Conservation (phyloP, 2,329 filamentous ascomycete species). For the Neopestalotiopsis sp. region DNA sequence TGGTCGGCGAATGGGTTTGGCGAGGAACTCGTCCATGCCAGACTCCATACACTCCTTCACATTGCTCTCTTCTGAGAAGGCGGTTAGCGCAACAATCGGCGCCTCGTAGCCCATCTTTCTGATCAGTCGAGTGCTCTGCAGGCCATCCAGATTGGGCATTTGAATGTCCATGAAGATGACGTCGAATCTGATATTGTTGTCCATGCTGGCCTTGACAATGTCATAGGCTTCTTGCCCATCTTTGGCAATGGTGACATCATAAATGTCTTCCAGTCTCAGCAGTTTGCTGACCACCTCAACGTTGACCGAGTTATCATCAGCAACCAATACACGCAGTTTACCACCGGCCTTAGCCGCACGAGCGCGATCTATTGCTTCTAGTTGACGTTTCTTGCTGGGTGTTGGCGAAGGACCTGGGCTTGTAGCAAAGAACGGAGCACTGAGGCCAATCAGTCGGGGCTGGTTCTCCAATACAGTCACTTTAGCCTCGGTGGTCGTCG, state of each 20-base stretch:
- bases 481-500: slow-evolving; percentile 34
- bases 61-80: slow-evolving; percentile 90
- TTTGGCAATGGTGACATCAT: slow-evolving; percentile 86
- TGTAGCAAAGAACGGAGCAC: slow-evolving; percentile 78
- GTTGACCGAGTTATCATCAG: slow-evolving; percentile 70
- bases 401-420: slow-evolving; percentile 39
- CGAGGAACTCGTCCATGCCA: slow-evolving; percentile 90
- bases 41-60: slow-evolving; percentile 85
- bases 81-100: slow-evolving; percentile 89
- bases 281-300: slow-evolving; percentile 65
- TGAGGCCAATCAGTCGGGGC: slow-evolving; percentile 81
- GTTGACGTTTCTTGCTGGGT: slow-evolving; percentile 59
- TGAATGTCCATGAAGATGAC: slow-evolving; percentile 96
- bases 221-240: slow-evolving; percentile 89
- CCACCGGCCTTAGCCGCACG: slow-evolving; percentile 64
- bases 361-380: slow-evolving; percentile 68
- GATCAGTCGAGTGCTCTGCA: slow-evolving; percentile 86
- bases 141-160: slow-evolving; percentile 91
- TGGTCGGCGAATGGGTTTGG: slow-evolving; percentile 78
- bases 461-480: slow-evolving; percentile 66
- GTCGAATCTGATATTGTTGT: slow-evolving; percentile 73
- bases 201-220: slow-evolving; percentile 82
- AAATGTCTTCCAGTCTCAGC: slow-evolving; percentile 79
- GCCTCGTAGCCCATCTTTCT: slow-evolving; percentile 84
- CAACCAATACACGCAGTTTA: slow-evolving; percentile 82